phyloP scores from a whole-genome alignment of 1,139 yeast genomes.

The Diutina mesorugosa region DNA sequence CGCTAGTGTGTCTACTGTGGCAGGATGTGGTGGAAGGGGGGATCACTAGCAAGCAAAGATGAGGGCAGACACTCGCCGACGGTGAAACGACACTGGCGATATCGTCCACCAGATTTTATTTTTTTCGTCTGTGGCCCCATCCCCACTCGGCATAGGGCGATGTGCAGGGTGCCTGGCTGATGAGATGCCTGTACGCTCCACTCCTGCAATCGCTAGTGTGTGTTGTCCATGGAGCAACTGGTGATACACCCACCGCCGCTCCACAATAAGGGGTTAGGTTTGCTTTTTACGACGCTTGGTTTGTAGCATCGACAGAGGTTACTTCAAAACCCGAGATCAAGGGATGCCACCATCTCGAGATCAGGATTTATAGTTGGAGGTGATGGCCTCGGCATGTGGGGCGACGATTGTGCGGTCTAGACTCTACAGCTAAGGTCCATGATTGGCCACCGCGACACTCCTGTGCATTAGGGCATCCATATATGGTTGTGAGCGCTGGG shows the following conservation, averaged over 20 bases:
- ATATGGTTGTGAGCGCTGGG: neutral
- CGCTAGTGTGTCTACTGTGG: neutral
- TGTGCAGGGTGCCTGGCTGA: neutral
- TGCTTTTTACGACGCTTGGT: neutral
- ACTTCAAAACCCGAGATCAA: neutral
- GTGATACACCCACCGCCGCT: neutral
- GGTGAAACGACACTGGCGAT: neutral
- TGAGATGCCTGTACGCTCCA: neutral
- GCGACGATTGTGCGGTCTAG: neutral
- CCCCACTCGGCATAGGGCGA: neutral
- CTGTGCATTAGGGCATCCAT: neutral
- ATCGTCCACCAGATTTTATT: neutral
- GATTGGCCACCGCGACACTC: neutral
- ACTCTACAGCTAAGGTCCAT: neutral
- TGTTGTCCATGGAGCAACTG: neutral
- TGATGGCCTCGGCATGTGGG: neutral
- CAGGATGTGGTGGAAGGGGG: neutral
- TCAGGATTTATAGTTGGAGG: neutral
- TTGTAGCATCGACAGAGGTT: neutral
- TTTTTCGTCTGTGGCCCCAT: too few relatives aligned
- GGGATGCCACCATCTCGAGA: neutral
- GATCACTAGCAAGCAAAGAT: neutral
- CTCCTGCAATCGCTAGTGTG: neutral
- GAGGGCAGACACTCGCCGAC: neutral
- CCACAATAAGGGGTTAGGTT: neutral